Evolutionary conservation across 805 yeast genomes (phyloP), one percentile per base, ranked within the genome.

Genomic region (Zygosaccharomyces siamensis): DNA sequence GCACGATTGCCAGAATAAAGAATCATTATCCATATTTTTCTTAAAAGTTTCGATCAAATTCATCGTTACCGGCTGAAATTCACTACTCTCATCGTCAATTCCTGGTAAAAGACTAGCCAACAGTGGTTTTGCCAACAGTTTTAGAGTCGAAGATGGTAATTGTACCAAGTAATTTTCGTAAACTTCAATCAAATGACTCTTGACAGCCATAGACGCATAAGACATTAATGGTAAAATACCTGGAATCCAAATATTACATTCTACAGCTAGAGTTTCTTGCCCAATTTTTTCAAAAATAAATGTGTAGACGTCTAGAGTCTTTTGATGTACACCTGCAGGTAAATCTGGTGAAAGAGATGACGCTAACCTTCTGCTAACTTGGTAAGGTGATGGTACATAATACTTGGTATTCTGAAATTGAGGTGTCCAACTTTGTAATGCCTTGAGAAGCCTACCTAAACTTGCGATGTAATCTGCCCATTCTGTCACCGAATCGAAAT

Each of bases 381-480:
- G 78, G 11, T 78, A 70, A 2, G 83, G 79, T 40, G 72, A 75
- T 0, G 97, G 98, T 10, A 92, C 73, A 77, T 80, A 79, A 51
- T 78, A 73, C 39, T 67, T 64, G 10, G 64, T 67, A 30, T 66
- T 61, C 56, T 62, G 48, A 43, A 68, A 54, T 56, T 63, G 54
- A 58, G 75, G 68, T 52, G 70, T 36, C 77, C 75, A 57, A 64
- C 75, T 68, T 50, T 77, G 79, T 36, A 90, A 67, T 0, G 95
- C 83, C 63, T 89, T 87, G 50, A 82, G 81, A 5, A 95, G 75
- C 51, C 86, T 80, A 2, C 92, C 82, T 39, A 95, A 72, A 63
- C 88, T 90, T 20, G 97, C 84, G 48, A 93, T 93, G 64, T 92
- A 89, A 64, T 93, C 99, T 11, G 99, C 98, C 99, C 99, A 93